These are phyloP conservation scores for Metarhizium brunneum DNA, from an alignment of 2,329 filamentous ascomycete species.

Conservation along the genomic window DNA sequence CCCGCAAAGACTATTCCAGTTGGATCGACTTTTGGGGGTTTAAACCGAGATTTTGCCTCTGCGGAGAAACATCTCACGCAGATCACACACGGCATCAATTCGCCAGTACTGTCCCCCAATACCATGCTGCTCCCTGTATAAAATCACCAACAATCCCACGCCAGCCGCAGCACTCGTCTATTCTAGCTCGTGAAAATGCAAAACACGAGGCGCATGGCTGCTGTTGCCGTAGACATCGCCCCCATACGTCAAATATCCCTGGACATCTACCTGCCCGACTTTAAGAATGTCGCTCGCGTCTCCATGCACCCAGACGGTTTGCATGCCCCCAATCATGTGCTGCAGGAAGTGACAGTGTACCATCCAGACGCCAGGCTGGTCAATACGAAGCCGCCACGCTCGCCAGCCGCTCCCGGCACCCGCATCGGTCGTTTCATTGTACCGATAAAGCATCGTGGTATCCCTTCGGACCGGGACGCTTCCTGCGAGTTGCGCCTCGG, in stretches of 20 bases:
- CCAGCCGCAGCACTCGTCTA: no score
- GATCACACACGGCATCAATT: no score
- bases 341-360: conserved; percentile 50
- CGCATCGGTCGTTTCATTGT: conserved; percentile 22
- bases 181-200: background rate
- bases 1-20: no score
- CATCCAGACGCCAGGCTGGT: conserved; percentile 45
- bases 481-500: conserved; percentile 3
- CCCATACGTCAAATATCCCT: conserved; percentile 34
- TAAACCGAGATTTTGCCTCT: no score
- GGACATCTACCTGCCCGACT: conserved; percentile 20
- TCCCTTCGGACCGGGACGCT: background rate
- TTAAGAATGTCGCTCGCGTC: conserved; percentile 11
- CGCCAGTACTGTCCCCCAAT: no score
- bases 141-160: no score
- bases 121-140: no score
- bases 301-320: conserved; percentile 16
- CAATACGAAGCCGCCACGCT: conserved; percentile 44
- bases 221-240: conserved; percentile 35
- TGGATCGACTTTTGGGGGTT: no score
- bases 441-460: conserved; percentile 19
- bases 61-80: no score
- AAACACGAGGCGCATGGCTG: conserved; percentile 1
- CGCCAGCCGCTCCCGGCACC: conserved; percentile 45
- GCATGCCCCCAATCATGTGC: conserved; percentile 45